Percentiles rank a stretch among this genome's conserved stretches.
phyloP scores from a whole-genome alignment of 2,329 filamentous ascomycete species.

The Xylariaceae sp. region DNA sequence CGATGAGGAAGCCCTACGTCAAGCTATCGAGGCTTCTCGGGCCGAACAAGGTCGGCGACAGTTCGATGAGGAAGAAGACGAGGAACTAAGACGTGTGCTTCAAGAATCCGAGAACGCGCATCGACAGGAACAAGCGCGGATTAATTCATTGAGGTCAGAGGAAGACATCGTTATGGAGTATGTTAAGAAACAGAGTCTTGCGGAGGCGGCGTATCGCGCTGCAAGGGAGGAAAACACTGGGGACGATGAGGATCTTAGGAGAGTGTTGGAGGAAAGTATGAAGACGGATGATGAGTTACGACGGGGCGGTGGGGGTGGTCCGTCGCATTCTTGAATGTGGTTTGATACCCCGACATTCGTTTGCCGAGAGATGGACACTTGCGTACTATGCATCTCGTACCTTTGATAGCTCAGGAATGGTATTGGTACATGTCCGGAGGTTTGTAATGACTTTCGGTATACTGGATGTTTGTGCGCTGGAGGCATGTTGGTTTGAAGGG shows the following conservation, averaged over 20 bases:
- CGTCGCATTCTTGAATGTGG: conserved; percentile 14
- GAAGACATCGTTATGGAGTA: conserved; percentile 72
- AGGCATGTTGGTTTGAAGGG: no score
- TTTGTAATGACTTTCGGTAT: no score
- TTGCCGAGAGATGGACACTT: no score
- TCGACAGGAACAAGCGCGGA: conserved; percentile 38
- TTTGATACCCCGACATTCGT: no score
- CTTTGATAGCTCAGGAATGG: no score
- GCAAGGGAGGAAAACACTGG: conserved; percentile 31
- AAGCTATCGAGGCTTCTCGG: conserved; percentile 39
- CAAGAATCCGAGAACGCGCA: conserved; percentile 43
- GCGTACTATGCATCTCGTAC: no score
- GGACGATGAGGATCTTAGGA: conserved; percentile 25
- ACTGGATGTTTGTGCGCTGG: no score
- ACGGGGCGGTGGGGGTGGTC: conserved; percentile 21
- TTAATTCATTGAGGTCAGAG: conserved; percentile 47
- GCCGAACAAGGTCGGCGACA: conserved; percentile 15
- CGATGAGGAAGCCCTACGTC: conserved; percentile 35
- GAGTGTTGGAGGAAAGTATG: conserved; percentile 30
- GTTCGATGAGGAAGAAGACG: conserved; percentile 33
- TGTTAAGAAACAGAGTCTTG: conserved; percentile 68
- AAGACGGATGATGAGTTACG: conserved; percentile 13
- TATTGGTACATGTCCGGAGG: no score
- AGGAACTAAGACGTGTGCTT: conserved; percentile 43
- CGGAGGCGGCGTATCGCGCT: conserved; percentile 54